These are phyloP conservation scores for Cruciata laevipes DNA, from an alignment of 257 asterid species.

Conservation along the genomic window DNA sequence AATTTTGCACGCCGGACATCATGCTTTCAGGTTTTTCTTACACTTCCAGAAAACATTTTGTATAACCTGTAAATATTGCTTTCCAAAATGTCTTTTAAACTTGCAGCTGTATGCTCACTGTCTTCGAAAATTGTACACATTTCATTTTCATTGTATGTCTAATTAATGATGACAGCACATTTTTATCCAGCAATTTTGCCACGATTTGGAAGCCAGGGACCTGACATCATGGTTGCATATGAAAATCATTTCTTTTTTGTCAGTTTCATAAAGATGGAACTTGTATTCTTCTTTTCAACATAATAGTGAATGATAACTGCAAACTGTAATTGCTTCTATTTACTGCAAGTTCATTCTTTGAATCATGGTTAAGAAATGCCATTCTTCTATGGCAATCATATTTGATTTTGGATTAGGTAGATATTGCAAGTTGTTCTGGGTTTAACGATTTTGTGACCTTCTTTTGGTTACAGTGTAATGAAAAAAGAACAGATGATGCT, in stretches of 20 bases:
- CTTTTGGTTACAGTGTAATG: constrained; percentile 62
- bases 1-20: constrained; percentile 95
- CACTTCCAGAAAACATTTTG: neutral
- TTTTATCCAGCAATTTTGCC: neutral
- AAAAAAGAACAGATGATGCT: constrained; percentile 91
- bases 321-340: neutral
- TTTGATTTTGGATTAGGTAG: neutral
- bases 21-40: constrained; percentile 72
- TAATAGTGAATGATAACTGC: neutral
- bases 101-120: no score
- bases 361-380: neutral
- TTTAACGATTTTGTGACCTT: constrained; percentile 6
- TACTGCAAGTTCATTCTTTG: neutral
- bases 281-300: neutral
- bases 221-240: neutral
- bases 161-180: neutral
- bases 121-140: neutral
- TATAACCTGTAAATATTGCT: neutral
- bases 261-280: neutral
- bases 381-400: neutral
- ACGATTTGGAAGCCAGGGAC: neutral
- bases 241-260: neutral
- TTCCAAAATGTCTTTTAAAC: no score
- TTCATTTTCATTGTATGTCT: neutral
- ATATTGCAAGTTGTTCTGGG: neutral